These are phyloP conservation scores for Yamadazyma atmosphaerica DNA, from an alignment of 1,139 yeast species.

Conservation along the genomic window DNA sequence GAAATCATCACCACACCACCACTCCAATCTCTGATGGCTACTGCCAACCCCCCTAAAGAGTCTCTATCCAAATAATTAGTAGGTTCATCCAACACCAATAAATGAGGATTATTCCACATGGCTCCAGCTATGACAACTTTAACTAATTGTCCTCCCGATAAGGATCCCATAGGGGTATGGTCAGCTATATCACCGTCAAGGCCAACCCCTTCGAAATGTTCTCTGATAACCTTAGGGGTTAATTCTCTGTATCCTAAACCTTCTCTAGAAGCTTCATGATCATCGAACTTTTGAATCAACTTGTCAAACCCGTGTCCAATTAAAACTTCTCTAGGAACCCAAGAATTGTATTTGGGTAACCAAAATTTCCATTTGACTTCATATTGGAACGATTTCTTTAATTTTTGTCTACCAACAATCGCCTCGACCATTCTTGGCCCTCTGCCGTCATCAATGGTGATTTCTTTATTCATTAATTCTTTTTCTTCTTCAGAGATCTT, in stretches of 20 bases:
- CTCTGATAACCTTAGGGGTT: slow-evolving; percentile 86
- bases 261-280: slow-evolving; percentile 97
- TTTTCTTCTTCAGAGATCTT: slow-evolving; percentile 82
- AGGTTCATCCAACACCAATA: slow-evolving; percentile 96
- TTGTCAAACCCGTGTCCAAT: slow-evolving; percentile 83
- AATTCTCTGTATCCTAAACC: slow-evolving; percentile 96
- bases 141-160: slow-evolving; percentile 97
- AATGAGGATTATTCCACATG: slow-evolving; percentile 99
- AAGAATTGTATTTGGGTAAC: slow-evolving; percentile 91
- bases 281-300: slow-evolving; percentile 91
- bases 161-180: slow-evolving; percentile 94
- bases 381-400: slow-evolving; percentile 94
- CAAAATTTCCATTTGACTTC: slow-evolving; percentile 93
- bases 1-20: slow-evolving; percentile 99
- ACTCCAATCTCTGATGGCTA: slow-evolving; percentile 95
- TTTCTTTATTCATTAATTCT: slow-evolving; percentile 73
- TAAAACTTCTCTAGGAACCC: slow-evolving; percentile 85
- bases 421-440: slow-evolving; percentile 91
- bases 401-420: slow-evolving; percentile 93
- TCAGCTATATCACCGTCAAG: slow-evolving; percentile 97
- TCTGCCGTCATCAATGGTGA: slow-evolving; percentile 84
- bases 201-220: slow-evolving; percentile 97
- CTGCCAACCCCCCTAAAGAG: slow-evolving; percentile 94
- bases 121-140: slow-evolving; percentile 99
- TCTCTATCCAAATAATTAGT: slow-evolving; percentile 98